Evolutionary conservation across 2,329 filamentous ascomycete species (phyloP), one percentile per base, ranked within the genome.

Genomic region (Exophiala bonariae): DNA sequence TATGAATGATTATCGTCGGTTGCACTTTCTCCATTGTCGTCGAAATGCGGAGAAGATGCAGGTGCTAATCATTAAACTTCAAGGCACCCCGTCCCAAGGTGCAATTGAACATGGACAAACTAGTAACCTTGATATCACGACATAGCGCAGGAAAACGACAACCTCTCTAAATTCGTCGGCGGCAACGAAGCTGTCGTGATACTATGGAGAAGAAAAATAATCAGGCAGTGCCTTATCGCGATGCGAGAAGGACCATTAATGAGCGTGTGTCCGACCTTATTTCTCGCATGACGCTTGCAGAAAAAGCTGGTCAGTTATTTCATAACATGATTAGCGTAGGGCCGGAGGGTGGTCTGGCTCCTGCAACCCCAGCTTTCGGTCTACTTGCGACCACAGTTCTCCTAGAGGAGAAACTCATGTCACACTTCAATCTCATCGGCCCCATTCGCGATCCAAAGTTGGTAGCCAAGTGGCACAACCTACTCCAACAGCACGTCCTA

Each of bases 241-340:
- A 88, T 61, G 69, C 83, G 4, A 73, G 72, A 46, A 79, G 82
- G 4, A 69, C 80, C 6, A 71, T 88, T 11, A 81, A 87, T 41
- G 78, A 77, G 40, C 76, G 86, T 49, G 78, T 89, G 9, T 64
- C 77, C 8, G 85, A 89, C 62, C 75, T 90, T 4, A 67, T 90
- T 42, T 78, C 78, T 10, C 79, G 82, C 18, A 90, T 90, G 86
- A 87, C 83, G 0, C 77, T 87, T 44, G 75, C 85, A 59, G 86
- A 90, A 50, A 90, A 90, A 69, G 78, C 81, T 35, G 76, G 83
- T 1, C 86, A 89, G 63, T 71, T 85, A 56, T 37, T 37, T 17
- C 35, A 37, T n/a, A 37, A 37, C 35, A 20, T 37, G 35, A 37
- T 37, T 7, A 7, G 14, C 7, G 18, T 44, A 13, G 41, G 46